Evolutionary conservation across 805 yeast species (phyloP).

Genomic region (Millerozyma miso): DNA sequence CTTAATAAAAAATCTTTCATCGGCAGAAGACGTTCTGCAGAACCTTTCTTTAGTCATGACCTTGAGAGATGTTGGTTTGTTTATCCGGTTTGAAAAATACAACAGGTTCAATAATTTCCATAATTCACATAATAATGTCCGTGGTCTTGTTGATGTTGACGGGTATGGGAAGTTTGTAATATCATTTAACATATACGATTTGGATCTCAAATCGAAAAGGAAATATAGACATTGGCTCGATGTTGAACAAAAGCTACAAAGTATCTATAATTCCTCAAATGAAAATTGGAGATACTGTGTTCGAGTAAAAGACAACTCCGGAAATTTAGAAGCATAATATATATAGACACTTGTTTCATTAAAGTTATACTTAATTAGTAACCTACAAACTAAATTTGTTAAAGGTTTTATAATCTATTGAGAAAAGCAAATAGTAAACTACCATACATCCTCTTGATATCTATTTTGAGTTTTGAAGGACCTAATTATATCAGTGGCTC

Average conservation of each 20-base stretch:
- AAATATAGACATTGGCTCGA: constrained; percentile 45
- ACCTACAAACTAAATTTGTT: not conserved
- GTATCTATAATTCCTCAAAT: constrained; percentile 27
- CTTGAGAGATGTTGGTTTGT: constrained; percentile 53
- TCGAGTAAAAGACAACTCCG: constrained; percentile 7
- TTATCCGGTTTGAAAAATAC: constrained; percentile 36
- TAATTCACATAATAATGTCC: constrained; percentile 26
- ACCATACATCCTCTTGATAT: constrained; percentile 99
- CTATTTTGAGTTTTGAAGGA: constrained; percentile 76
- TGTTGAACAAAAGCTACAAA: constrained; percentile 36
- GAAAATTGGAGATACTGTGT: constrained; percentile 27
- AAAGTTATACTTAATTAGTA: not conserved
- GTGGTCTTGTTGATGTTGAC: constrained; percentile 21
- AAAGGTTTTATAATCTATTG: not conserved
- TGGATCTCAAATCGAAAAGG: constrained; percentile 43
- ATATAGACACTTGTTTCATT: not conserved
- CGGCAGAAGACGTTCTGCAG: constrained; percentile 36
- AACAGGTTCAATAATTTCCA: constrained; percentile 23
- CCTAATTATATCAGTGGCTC: constrained; percentile 74
- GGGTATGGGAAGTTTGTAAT: constrained; percentile 24
- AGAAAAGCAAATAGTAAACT: constrained; percentile 11
- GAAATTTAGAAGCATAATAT: constrained; percentile 2
- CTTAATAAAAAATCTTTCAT: constrained; percentile 24
- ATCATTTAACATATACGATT: constrained; percentile 41
- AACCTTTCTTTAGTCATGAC: constrained; percentile 46